phyloP scores from a whole-genome alignment of 169 alveolate species.

The Cryptosporidium baileyi region DNA sequence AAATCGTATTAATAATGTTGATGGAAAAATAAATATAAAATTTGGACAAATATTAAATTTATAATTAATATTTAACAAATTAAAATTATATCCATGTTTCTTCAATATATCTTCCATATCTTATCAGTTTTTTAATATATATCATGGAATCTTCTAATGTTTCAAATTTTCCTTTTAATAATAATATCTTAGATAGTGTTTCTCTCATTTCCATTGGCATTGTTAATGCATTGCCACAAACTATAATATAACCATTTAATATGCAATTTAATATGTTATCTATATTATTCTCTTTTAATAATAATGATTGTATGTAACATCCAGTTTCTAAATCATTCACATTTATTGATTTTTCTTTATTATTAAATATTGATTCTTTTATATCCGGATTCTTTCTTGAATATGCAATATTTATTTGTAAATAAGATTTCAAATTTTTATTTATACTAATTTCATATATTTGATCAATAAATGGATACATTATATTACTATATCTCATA shows the following conservation, averaged over 20 bases:
- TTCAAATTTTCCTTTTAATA: slow-evolving; percentile 4
- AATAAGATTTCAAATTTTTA: neutral
- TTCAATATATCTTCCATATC: slow-evolving; percentile 65
- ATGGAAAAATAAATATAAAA: neutral
- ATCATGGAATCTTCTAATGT: slow-evolving; percentile 23
- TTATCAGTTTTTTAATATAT: slow-evolving; percentile 23
- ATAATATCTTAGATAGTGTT: slow-evolving; percentile 24
- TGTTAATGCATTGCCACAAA: slow-evolving; percentile 65
- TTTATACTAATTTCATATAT: slow-evolving; percentile 1
- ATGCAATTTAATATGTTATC: slow-evolving; percentile 6
- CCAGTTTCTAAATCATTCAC: slow-evolving; percentile 4
- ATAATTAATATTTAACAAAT: too few species aligned
- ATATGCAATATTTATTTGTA: slow-evolving; percentile 30
- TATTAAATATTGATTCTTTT: slow-evolving; percentile 23
- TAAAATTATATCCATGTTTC: slow-evolving; percentile 61
- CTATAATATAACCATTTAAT: slow-evolving; percentile 19
- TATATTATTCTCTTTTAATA: neutral
- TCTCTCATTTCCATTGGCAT: slow-evolving; percentile 67
- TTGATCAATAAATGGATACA: slow-evolving; percentile 41
- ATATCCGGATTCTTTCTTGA: slow-evolving; percentile 37
- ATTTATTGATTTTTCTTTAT: neutral
- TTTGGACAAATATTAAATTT: neutral
- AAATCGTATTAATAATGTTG: neutral
- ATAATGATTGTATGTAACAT: slow-evolving; percentile 42
- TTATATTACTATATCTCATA: slow-evolving; percentile 38